phyloP scores from a whole-genome alignment of 1,284 basidiomycete genomes.

The Porogramme epimiltina region DNA sequence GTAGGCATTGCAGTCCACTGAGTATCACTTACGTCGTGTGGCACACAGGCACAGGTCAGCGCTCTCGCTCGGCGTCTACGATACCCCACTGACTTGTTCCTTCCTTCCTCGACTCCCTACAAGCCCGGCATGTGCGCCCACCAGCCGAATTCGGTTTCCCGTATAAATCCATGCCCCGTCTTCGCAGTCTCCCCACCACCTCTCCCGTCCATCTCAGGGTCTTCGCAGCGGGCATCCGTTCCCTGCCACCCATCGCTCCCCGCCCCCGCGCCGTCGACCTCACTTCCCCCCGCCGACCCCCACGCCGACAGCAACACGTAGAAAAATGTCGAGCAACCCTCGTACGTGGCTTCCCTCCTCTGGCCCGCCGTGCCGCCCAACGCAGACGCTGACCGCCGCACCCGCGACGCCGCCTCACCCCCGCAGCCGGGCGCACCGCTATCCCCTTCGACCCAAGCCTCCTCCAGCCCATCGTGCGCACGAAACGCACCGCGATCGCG shows the following conservation, averaged over 20 bases:
- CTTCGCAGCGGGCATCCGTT: no score
- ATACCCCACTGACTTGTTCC: no score
- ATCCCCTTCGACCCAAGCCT: slow-evolving; percentile 21
- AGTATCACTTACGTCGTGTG: slow-evolving; percentile 9
- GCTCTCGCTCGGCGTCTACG: slow-evolving; percentile 3
- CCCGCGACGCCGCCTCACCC: background rate
- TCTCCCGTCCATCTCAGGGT: slow-evolving; percentile 4
- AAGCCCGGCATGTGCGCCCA: no score
- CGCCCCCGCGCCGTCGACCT: no score
- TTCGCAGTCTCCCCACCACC: slow-evolving; percentile 2
- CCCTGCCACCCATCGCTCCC: no score
- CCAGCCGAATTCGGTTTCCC: background rate
- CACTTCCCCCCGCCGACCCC: no score
- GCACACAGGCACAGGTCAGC: slow-evolving; percentile 18
- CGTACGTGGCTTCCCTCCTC: slow-evolving; percentile 1
- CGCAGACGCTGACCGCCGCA: background rate
- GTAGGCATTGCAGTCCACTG: no score
- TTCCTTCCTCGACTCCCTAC: no score
- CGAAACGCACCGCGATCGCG: slow-evolving; percentile 50
- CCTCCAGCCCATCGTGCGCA: slow-evolving; percentile 31
- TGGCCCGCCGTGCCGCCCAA: no score
- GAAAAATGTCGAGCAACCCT: slow-evolving; percentile 9
- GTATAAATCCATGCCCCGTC: slow-evolving; percentile 16
- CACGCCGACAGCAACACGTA: no score
- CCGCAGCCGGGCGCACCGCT: background rate